A percentile compares a stretch with the other conserved stretches of the same genome.
phyloP scores from a whole-genome alignment of 2,329 filamentous ascomycete species.

The Pseudogymnoascus sp. region DNA sequence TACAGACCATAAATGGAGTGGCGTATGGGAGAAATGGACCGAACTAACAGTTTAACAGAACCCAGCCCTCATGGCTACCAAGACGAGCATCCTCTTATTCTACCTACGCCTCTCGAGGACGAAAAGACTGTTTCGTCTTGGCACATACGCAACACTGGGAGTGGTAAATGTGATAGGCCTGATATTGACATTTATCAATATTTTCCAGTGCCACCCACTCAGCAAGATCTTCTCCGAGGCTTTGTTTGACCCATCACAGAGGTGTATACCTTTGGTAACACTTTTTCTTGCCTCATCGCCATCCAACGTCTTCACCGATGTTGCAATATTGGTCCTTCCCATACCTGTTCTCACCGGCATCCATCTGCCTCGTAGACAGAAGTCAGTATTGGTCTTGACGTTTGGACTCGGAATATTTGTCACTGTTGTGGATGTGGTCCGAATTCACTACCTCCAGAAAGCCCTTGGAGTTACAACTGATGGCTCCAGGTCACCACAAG shows the following conservation, averaged over 20 bases:
- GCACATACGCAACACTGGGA: slow-evolving; percentile 66
- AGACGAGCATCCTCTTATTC: slow-evolving; percentile 80
- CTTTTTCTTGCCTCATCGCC: slow-evolving; percentile 68
- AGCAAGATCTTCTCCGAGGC: slow-evolving; percentile 51
- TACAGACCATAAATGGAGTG: neutral
- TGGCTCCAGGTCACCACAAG: neutral
- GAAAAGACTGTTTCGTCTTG: slow-evolving; percentile 65
- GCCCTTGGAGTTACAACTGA: neutral
- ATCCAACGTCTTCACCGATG: slow-evolving; percentile 81
- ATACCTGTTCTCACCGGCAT: slow-evolving; percentile 80
- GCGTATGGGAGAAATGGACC: neutral
- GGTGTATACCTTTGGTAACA: slow-evolving; percentile 40
- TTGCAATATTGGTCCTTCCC: slow-evolving; percentile 75
- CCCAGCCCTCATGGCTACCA: slow-evolving; percentile 77
- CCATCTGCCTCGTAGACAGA: slow-evolving; percentile 73
- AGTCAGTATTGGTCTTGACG: slow-evolving; percentile 74
- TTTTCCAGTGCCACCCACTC: slow-evolving; percentile 74
- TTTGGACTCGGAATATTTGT: slow-evolving; percentile 82
- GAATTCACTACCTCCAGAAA: slow-evolving; percentile 76
- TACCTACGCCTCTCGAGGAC: slow-evolving; percentile 72
- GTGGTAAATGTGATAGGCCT: slow-evolving; percentile 71
- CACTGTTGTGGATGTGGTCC: slow-evolving; percentile 73
- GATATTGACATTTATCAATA: slow-evolving; percentile 73
- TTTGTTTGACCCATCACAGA: slow-evolving; percentile 1
- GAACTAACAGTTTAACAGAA: slow-evolving; percentile 44